Conservation (phyloP, 148 eudicot species). For the Silene conica region DNA sequence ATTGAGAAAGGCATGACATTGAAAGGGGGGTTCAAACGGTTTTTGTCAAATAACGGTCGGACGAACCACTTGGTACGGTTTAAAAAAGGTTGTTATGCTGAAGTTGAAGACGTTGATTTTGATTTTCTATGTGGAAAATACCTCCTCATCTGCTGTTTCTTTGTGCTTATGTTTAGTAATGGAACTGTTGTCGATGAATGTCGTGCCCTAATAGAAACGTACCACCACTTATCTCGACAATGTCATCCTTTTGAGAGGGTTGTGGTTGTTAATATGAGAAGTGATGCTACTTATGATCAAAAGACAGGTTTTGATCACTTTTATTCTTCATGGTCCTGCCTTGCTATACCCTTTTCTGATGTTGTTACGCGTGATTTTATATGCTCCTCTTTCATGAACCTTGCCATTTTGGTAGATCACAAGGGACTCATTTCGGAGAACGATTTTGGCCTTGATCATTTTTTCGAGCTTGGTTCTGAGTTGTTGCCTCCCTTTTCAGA, state of each 20-base stretch:
- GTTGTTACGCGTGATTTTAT: slow-evolving; percentile 2
- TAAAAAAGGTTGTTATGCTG: too few species aligned
- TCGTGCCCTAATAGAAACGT: neutral
- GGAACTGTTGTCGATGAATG: neutral
- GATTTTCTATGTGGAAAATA: too few species aligned
- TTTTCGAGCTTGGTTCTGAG: neutral
- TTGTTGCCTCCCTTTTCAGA: neutral
- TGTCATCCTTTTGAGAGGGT: slow-evolving; percentile 4
- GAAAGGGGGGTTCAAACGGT: too few species aligned
- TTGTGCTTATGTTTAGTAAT: too few species aligned
- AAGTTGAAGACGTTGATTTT: too few species aligned
- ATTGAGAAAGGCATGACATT: too few species aligned
- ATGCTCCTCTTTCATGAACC: neutral
- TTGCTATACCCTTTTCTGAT: slow-evolving; percentile 11
- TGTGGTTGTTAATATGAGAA: neutral
- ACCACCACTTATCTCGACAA: neutral
- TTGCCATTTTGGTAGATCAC: slow-evolving; percentile 2
- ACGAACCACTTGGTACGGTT: too few species aligned
- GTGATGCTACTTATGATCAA: neutral
- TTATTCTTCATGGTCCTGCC: neutral
- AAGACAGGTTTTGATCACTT: slow-evolving; percentile 4
- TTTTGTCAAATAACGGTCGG: too few species aligned
- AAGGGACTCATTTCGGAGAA: neutral
- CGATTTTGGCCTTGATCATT: neutral
- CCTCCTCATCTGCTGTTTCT: too few species aligned